Base-by-base conservation (phyloP, 257 asterid genomes). In the Ehretia macrophylla region DNA sequence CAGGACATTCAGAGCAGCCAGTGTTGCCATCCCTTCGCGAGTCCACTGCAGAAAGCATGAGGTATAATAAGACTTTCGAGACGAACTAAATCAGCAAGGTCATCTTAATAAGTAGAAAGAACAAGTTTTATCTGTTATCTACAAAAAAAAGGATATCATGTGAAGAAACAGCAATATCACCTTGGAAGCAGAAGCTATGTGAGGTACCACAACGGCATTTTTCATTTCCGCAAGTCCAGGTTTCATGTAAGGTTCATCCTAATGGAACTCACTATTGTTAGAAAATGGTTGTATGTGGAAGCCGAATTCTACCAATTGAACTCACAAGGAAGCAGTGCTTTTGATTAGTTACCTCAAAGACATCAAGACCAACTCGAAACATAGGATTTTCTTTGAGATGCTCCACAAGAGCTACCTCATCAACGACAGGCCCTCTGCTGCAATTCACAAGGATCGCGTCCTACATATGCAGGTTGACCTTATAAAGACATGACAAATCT, bases 281-380 rank as follows among this genome's bases (percentile, higher is more conserved):
- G 52, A 51, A 39, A 53, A n/a, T n/a, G n/a, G n/a, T n/a, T n/a
- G n/a, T n/a, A n/a, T n/a, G n/a, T n/a, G n/a, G 47, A 22, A 10
- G 46, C 44, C 27, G 65, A 59, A 58, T 20, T 55, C n/a, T 1
- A 8, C 55, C 49, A 37, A 42, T 8, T 32, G 13, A 60, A 42
- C 59, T 45, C 27, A 19, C 1, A 56, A n/a, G 46, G 51, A 10
- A 21, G 13, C 49, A 22, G 32, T 19, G 17, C 6, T 37, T 21
- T 5, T 17, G 17, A 22, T 12, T 56, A 40, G 58, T 50, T 71
- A 91, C 98, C 96, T 91, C 98, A 68, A 91, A 91, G 56, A 91
- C 98, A 76, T 91, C 98, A 66, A 91, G 97, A n/a, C 95, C 98
- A 75, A 88, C 98, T 71, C 98, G 82, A 70, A 91, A 91, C 98